These are phyloP conservation scores for Coffea humblotiana DNA, from an alignment of 305 asterid genomes.

Conservation along the genomic window DNA sequence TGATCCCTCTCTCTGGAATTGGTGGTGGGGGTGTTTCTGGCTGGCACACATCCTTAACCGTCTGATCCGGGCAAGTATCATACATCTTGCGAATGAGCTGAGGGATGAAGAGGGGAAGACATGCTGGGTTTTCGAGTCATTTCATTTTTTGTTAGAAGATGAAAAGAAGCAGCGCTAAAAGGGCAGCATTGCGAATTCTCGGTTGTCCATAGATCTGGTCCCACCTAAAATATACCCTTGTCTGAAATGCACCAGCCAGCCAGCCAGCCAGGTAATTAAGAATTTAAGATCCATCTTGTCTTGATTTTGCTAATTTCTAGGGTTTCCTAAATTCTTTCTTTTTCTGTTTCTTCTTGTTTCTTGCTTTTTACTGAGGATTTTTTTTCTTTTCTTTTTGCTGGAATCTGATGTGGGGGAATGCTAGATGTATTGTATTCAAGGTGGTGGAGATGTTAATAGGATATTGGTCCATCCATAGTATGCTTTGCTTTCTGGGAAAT, in stretches of 20 bases:
- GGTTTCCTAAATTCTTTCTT: conserved; percentile 11
- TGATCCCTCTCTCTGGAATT: not conserved
- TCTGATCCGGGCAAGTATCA: no score
- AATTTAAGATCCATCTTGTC: not conserved
- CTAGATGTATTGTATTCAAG: not conserved
- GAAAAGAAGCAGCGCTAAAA: not conserved
- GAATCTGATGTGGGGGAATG: conserved; percentile 9
- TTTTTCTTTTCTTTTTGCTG: no score
- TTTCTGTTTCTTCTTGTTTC: not conserved
- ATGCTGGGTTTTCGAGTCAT: not conserved
- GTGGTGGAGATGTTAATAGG: not conserved
- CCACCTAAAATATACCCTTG: conserved; percentile 4
- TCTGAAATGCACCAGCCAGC: conserved; percentile 11
- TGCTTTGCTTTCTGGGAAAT: conserved; percentile 17
- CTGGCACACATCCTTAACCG: not conserved
- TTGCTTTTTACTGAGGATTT: not conserved
- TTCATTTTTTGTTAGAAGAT: conserved; percentile 11
- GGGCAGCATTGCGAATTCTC: conserved; percentile 2
- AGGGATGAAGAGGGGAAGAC: not conserved
- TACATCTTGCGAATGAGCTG: not conserved
- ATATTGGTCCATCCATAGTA: not conserved
- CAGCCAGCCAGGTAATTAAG: conserved; percentile 27
- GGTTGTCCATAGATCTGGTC: not conserved
- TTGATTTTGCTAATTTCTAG: conserved; percentile 11
- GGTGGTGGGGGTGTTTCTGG: not conserved